Base-by-base conservation (phyloP, 2,329 filamentous ascomycete genomes). In the Coniochaeta hoffmannii region DNA sequence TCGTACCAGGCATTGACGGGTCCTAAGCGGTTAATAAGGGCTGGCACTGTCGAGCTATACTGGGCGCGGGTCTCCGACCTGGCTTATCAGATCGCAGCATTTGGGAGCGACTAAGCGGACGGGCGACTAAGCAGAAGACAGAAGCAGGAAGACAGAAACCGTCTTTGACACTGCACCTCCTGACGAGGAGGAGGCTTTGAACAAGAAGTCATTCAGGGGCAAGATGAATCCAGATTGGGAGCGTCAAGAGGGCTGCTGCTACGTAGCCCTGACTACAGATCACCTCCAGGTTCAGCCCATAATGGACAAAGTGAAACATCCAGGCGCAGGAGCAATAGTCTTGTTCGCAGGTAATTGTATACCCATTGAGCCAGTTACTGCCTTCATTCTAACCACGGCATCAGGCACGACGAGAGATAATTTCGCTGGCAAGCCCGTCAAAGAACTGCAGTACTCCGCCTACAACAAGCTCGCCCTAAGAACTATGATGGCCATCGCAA, bases 321-420 rank as follows among this genome's bases (percentile, higher is more conserved):
- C 87, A 19, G 80, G 84, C 63, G 88, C 88, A 11, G 88, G 88
- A 6, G 88, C 88, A 12, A 87, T 90, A 51, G 87, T 92, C 10
- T 65, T 91, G 32, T 92, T 92, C 67, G 85, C 86, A 56, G 88
- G 88, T 85, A 75, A 61, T 70, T n/a, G 63, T 41, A n/a, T 22
- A 24, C 10, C 30, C 19, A 17, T 19, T n/a, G 8, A 9, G 8
- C 53, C 19, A 52, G 56, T 14, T 68, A 60, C 22, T 60, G 22
- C 24, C 14, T 36, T 24, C 36, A 34, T 14, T 26, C 32, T 15
- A 17, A 53, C 31, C 30, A 12, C 22, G n/a, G 24, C 41, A 46
- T n/a, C 59, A 88, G 87, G 88, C 54, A 91, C 87, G 1, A 95
- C 90, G 2, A 79, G 90, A 56, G 86, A 93, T 71, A 85, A 78